These are phyloP conservation scores for Melastoma malabathricum DNA, from an alignment of 345 rosid genomes.

Conservation along the genomic window DNA sequence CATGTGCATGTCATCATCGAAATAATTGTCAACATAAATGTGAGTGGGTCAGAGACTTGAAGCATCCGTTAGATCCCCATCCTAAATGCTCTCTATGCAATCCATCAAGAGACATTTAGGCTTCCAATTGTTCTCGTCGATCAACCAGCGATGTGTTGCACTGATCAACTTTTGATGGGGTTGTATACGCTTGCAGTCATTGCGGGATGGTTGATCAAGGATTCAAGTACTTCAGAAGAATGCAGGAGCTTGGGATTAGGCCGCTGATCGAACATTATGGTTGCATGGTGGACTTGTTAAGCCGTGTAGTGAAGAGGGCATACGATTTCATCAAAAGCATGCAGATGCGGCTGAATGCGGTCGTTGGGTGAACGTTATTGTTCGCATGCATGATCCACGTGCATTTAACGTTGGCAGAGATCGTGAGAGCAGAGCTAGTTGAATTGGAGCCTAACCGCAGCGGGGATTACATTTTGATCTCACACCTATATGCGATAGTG, in stretches of 20 bases:
- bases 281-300: conserved; percentile 79
- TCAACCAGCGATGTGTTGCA: conserved; percentile 34
- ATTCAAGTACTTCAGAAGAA: conserved; percentile 43
- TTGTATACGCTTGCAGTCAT: conserved; percentile 81
- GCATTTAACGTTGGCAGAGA: conserved; percentile 46
- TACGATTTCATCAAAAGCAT: conserved; percentile 34
- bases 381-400: conserved; percentile 66
- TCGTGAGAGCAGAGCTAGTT: conserved; percentile 33
- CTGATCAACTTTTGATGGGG: conserved; percentile 64
- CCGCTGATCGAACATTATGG: conserved; percentile 82
- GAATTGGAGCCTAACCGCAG: conserved; percentile 58
- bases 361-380: conserved; percentile 69
- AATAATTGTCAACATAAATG: no score
- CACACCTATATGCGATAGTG: conserved; percentile 68
- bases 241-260: conserved; percentile 46
- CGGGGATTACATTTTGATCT: conserved; percentile 71
- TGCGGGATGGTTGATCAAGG: conserved; percentile 83
- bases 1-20: no score
- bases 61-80: no score
- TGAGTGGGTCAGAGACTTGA: no score
- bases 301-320: conserved; percentile 60
- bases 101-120: no score
- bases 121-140: conserved; percentile 4
- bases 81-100: no score
- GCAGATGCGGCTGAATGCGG: conserved; percentile 58